phyloP scores from a whole-genome alignment of 140 eudicot genomes.

The Stevia rebaudiana region DNA sequence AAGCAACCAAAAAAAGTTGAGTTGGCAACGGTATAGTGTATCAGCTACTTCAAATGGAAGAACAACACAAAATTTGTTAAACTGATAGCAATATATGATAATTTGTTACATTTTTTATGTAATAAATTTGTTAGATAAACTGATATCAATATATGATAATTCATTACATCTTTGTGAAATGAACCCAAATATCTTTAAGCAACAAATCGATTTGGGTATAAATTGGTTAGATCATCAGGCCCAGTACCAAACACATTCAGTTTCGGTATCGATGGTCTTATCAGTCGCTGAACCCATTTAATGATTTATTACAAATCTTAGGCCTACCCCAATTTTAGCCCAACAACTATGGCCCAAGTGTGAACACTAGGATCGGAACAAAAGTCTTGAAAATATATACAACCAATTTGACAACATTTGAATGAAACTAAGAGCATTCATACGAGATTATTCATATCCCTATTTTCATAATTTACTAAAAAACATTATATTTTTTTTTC shows the following conservation, averaged over 20 bases:
- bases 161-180: not conserved
- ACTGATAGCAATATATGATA: too few species aligned
- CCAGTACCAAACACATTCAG: not conserved
- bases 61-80: too few species aligned
- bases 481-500: too few species aligned
- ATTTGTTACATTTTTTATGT: too few species aligned
- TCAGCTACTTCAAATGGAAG: too few species aligned
- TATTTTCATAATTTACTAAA: too few species aligned
- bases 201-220: not conserved
- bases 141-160: not conserved
- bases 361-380: not conserved
- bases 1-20: too few species aligned
- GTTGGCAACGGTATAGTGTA: too few species aligned
- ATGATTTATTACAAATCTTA: not conserved
- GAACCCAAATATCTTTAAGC: not conserved
- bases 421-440: too few species aligned
- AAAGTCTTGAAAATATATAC: not conserved
- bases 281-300: not conserved
- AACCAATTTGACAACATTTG: too few species aligned
- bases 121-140: not conserved
- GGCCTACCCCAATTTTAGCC: slow-evolving; percentile 14
- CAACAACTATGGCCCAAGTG: not conserved
- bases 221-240: not conserved
- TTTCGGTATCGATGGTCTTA: not conserved
- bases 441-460: too few species aligned